Evolutionary conservation across 2,329 filamentous ascomycete genomes (phyloP).

Genomic region (Beauveria sp.): DNA sequence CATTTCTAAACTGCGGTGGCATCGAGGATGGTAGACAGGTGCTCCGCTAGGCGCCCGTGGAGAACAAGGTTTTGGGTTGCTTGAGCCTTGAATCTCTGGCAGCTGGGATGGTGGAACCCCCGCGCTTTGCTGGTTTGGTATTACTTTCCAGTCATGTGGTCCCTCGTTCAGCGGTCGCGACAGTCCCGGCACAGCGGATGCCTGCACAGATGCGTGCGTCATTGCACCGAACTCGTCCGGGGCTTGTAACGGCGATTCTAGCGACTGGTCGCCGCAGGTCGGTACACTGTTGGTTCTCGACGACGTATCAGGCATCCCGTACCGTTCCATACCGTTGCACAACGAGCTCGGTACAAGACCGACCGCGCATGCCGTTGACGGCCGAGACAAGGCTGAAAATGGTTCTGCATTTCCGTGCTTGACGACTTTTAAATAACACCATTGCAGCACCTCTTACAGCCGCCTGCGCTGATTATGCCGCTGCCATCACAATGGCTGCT

Average conservation of each 20-base stretch:
- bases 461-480: neutral
- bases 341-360: too few species aligned
- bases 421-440: neutral
- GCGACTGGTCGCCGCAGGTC: neutral
- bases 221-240: neutral
- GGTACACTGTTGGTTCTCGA: neutral
- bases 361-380: neutral
- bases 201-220: neutral
- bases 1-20: neutral
- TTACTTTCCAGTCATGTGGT: neutral
- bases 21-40: neutral
- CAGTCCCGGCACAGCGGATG: neutral
- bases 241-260: neutral
- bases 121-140: neutral
- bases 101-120: neutral
- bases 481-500: neutral
- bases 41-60: neutral
- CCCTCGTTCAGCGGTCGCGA: neutral
- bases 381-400: slow-evolving; percentile 1
- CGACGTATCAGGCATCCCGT: neutral
- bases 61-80: slow-evolving; percentile 5
- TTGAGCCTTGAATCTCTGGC: neutral
- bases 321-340: neutral
- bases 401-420: neutral
- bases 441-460: neutral